phyloP scores from a whole-genome alignment of 73 alveolate species.

The Effrenium voratum region DNA sequence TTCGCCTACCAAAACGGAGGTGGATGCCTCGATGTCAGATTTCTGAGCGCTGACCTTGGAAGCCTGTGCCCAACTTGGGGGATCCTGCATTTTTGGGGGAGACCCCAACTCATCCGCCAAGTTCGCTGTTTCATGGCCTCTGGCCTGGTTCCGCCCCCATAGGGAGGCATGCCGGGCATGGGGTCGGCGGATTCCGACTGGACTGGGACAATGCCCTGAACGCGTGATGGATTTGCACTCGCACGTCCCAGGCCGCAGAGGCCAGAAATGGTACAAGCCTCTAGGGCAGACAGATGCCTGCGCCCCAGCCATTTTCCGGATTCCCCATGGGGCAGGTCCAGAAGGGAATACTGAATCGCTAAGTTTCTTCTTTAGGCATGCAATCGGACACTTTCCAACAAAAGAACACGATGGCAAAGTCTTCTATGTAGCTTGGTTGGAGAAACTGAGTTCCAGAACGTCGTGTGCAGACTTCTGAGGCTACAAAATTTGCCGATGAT shows the following conservation, averaged over 20 bases:
- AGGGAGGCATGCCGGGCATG: no score
- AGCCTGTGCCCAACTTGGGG: neutral
- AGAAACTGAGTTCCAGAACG: neutral
- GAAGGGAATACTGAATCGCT: neutral
- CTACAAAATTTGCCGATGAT: slow-evolving; percentile 41
- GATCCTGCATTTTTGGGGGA: neutral
- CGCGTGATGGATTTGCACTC: neutral
- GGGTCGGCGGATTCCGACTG: neutral
- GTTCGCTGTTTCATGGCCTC: no score
- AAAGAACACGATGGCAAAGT: no score
- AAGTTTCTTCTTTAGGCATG: neutral
- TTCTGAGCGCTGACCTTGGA: neutral
- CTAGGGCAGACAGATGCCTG: slow-evolving; percentile 44
- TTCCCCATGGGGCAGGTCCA: neutral
- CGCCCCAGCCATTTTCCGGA: neutral
- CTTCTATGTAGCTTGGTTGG: neutral
- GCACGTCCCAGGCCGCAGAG: slow-evolving; percentile 17
- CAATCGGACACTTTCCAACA: no score
- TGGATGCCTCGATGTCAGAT: neutral
- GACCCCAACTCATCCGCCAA: no score
- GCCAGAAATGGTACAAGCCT: slow-evolving; percentile 53
- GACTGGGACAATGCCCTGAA: neutral
- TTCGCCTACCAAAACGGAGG: slow-evolving; percentile 41
- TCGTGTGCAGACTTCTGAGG: neutral
- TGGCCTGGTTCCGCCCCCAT: no score